These are phyloP conservation scores for Fallopia convolvulus DNA, from an alignment of 148 eudicot genomes.

Conservation along the genomic window DNA sequence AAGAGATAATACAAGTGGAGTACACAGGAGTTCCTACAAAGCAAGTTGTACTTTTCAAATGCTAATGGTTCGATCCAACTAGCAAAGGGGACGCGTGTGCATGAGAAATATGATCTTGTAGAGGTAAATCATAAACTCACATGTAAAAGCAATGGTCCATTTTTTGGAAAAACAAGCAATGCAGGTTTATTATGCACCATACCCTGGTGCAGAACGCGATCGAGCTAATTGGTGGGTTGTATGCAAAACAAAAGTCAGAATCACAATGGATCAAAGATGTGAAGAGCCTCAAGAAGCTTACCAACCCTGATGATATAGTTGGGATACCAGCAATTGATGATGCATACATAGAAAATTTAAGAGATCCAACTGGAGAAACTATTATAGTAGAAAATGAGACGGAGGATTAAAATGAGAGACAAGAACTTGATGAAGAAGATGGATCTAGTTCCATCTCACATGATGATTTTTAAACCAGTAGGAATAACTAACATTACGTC, in stretches of 20 bases:
- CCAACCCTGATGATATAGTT: background rate
- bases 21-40: background rate
- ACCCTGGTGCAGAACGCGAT: background rate
- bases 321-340: background rate
- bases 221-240: background rate
- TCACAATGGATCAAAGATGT: background rate
- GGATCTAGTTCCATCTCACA: background rate
- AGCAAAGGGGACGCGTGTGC: background rate
- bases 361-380: too few relatives aligned
- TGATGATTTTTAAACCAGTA: too few relatives aligned
- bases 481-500: too few relatives aligned
- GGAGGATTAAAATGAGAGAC: too few relatives aligned
- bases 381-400: too few relatives aligned
- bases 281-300: background rate
- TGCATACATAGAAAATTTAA: too few relatives aligned
- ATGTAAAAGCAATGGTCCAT: background rate
- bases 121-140: background rate
- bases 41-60: background rate
- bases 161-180: background rate
- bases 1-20: background rate
- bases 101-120: background rate
- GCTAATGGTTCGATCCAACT: background rate
- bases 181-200: background rate
- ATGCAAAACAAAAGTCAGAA: background rate
- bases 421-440: background rate